Base-by-base conservation (phyloP, 1,284 basidiomycete species). In the Ceratobasidium sp. region DNA sequence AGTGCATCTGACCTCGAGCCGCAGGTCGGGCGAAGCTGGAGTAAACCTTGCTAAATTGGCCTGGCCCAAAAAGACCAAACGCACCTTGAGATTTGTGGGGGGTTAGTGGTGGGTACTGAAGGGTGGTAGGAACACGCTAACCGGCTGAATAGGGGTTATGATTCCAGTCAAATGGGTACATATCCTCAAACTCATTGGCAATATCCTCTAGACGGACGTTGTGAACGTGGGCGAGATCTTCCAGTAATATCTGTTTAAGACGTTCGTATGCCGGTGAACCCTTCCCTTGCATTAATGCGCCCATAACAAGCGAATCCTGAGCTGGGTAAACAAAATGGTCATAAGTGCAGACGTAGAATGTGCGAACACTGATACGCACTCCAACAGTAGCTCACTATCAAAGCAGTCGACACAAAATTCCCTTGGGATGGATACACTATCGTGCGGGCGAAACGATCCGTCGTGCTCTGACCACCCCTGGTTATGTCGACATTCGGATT, bases 391-490 rank as follows among this genome's bases (percentile, higher is more conserved):
- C 70, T 74, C 46, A 44, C 70, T 6, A 74, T 74, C 23, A 74
- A 40, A 20, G 40, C 46, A 3, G 70, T 74, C 0, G 70, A 74
- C 28, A 54, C 10, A 0, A 46, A 44, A 42, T 61, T 42, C 10
- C 69, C 69, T 10, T 71, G n/a, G 1, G 69, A 71, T 15, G 69
- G 69, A 17, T 74, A 74, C 15, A 74, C 70, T 0, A 74, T 33
- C 2, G 59, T 54, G 4, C 70, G 70, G 6, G 20, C 57, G 2
- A 61, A 23, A 28, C 84, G 81, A 70, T 86, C 84, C 1, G 85
- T 87, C n/a, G 12, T n/a, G 23, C 65, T 61, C 23, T 68, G 57
- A 2, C 57, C 57, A 13, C 70, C 77, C 4, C 4, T 4, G 5
- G 10, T 50, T 17, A 74, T 78, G n/a, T n/a, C 52, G 4, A 33